Base-by-base conservation (phyloP, 805 yeast genomes). In the Ogataea sp. region DNA sequence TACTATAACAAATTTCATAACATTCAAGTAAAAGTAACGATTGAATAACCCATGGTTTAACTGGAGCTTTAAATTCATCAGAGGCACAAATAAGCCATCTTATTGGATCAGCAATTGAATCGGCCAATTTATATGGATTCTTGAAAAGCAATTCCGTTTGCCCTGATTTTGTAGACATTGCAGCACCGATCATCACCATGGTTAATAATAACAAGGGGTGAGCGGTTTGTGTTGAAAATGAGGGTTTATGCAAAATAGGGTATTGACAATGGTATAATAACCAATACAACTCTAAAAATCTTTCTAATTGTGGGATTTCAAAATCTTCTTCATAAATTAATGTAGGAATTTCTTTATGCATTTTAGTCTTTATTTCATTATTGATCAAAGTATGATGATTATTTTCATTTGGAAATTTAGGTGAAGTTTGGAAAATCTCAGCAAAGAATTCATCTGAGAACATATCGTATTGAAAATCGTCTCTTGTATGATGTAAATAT, bases 161-260 rank as follows among this genome's bases (percentile, higher is more conserved):
- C 16, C 37, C 37, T 31, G 42, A 39, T 15, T 36, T 32, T 7
- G 25, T 20, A 23, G 24, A 20, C 20, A 31, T 25, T 28, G 33
- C 62, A 24, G 75, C 69, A 6, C 81, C 82, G 21, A 73, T 59
- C 50, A 73, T 52, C 1, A 75, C 65, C 76, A 78, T 71, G 2
- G 78, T 51, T 3, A 75, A 49, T 13, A 78, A 45, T 16, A 78
- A 53, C 15, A 76, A 62, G 1, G 76, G 74, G 7, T 73, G 73
- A 15, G 73, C 66, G 1, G 59, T 55, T 25, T 60, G 57, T 0
- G 81, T 71, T 37, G 62, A 61, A 44, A 75, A 75, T 1, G 73
- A 61, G 0, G 68, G 68, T 37, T 60, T 64, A 42, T 68, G 74
- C 32, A 68, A 39, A 20, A 68, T 56, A 13, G 71, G 71, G 41